phyloP scores from a whole-genome alignment of 192 early-diverging fungal genomes.

The Radiomyces spectabilis region DNA sequence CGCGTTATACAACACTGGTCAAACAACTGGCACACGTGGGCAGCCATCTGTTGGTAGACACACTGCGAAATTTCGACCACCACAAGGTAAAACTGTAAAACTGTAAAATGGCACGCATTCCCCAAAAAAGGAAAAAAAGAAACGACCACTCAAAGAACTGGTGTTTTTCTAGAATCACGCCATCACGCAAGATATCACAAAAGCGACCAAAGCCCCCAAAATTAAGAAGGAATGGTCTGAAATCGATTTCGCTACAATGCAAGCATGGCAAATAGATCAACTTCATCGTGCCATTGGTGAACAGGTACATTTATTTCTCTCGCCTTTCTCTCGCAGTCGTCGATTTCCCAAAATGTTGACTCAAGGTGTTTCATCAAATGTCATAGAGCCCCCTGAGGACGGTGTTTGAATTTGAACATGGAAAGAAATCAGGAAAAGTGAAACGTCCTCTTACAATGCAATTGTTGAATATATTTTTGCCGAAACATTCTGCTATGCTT shows the following conservation, averaged over 20 bases:
- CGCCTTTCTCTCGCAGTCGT: background rate
- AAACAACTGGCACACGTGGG: slow-evolving; percentile 44
- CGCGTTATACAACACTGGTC: background rate
- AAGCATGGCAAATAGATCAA: slow-evolving; percentile 51
- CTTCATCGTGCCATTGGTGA: slow-evolving; percentile 67
- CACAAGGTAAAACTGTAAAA: slow-evolving; percentile 34
- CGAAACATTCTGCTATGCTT: slow-evolving; percentile 10
- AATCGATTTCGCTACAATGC: slow-evolving; percentile 54
- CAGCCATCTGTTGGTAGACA: slow-evolving; percentile 50
- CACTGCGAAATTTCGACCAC: slow-evolving; percentile 51
- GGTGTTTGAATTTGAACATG: slow-evolving; percentile 28
- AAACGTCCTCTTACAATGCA: slow-evolving; percentile 20
- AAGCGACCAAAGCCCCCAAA: slow-evolving; percentile 65
- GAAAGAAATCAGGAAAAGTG: background rate
- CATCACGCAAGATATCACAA: slow-evolving; percentile 48
- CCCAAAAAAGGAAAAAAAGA: background rate
- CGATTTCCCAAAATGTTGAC: no score
- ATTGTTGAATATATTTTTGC: slow-evolving; percentile 27
- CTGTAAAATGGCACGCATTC: no score
- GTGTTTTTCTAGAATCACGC: slow-evolving; percentile 38
- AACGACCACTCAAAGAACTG: background rate
- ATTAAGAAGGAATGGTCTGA: slow-evolving; percentile 49
- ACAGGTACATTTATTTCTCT: slow-evolving; percentile 40
- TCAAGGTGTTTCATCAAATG: no score
- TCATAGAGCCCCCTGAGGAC: slow-evolving; percentile 19